Percentiles rank a stretch among this genome's conserved stretches.
Evolutionary conservation across 495 filamentous ascomycete species (phyloP).

Genomic region (Penicillium soppii): DNA sequence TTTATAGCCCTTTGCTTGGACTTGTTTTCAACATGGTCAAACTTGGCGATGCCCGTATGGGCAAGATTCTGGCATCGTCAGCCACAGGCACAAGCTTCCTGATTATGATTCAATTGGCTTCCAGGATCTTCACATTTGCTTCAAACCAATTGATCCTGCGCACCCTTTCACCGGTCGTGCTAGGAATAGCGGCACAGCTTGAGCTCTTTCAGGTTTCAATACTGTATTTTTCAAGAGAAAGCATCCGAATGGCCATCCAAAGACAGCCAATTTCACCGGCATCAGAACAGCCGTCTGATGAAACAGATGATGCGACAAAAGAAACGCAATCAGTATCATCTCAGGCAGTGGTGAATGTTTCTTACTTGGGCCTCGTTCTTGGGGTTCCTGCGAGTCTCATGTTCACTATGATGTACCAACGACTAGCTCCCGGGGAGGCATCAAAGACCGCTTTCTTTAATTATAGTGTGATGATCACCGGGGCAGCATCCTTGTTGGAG

Average conservation of each 20-base stretch:
- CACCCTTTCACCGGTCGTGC: constrained; percentile 75
- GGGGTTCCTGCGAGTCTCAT: constrained; percentile 62
- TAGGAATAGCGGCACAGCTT: constrained; percentile 83
- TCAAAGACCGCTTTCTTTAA: constrained; percentile 59
- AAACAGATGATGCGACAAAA: constrained; percentile 16
- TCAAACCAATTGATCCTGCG: constrained; percentile 89
- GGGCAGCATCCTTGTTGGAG: constrained; percentile 74
- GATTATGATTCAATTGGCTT: constrained; percentile 80
- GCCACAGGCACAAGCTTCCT: constrained; percentile 76
- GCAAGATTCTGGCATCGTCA: constrained; percentile 41
- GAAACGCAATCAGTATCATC: constrained; percentile 25
- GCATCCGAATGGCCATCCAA: constrained; percentile 80
- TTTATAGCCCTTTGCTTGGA: too few species aligned
- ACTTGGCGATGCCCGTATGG: constrained; percentile 16
- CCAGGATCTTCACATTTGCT: constrained; percentile 81
- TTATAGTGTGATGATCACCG: constrained; percentile 65
- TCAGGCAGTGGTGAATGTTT: constrained; percentile 83
- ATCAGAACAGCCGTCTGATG: constrained; percentile 2
- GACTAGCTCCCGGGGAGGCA: constrained; percentile 53
- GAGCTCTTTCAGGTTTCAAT: constrained; percentile 87
- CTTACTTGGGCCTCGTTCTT: constrained; percentile 71
- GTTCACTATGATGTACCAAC: constrained; percentile 66
- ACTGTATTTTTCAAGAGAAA: constrained; percentile 89
- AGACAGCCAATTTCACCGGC: constrained; percentile 53
- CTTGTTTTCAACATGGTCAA: constrained; percentile 14